phyloP scores from a whole-genome alignment of 345 rosid genomes.

The Euphorbia lathyris region DNA sequence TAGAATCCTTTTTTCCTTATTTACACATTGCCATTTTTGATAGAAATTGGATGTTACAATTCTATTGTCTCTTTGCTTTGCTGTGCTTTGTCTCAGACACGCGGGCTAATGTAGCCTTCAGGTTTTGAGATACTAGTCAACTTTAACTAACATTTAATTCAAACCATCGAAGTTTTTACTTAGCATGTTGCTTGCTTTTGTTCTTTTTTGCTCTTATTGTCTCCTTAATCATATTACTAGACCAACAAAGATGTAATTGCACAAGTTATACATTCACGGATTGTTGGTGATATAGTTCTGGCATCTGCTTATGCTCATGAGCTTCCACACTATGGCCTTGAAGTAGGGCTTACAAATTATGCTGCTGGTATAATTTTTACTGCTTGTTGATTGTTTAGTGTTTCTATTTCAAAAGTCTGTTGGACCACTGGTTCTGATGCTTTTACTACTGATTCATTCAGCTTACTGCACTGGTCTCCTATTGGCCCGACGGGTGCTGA shows the following conservation, averaged over 20 bases:
- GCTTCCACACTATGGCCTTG: constrained; percentile 58
- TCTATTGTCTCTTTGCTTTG: too few relatives aligned
- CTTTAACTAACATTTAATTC: too few relatives aligned
- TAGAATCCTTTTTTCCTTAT: too few relatives aligned
- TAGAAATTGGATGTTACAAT: too few relatives aligned
- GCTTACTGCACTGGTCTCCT: constrained; percentile 78
- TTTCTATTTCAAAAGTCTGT: not conserved
- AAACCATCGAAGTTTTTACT: too few relatives aligned
- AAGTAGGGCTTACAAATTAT: constrained; percentile 69
- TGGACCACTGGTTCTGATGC: not conserved
- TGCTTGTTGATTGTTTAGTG: not conserved
- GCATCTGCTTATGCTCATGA: constrained; percentile 70
- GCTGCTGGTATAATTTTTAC: constrained; percentile 55
- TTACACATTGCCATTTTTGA: too few relatives aligned
- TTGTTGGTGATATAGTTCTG: constrained; percentile 57
- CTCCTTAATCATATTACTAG: constrained; percentile 34
- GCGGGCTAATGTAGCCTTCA: too few relatives aligned
- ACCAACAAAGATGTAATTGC: constrained; percentile 65
- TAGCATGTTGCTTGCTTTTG: not conserved
- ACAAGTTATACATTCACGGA: constrained; percentile 49
- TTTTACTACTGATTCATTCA: constrained; percentile 8
- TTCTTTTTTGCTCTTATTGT: not conserved
- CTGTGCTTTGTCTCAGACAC: too few relatives aligned
- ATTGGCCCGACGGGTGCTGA: constrained; percentile 67
- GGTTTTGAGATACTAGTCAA: too few relatives aligned